Percentiles rank a stretch among this genome's conserved stretches.
Evolutionary conservation across 2,329 filamentous ascomycete species (phyloP).

Genomic region (Tolypocladium capitatum): DNA sequence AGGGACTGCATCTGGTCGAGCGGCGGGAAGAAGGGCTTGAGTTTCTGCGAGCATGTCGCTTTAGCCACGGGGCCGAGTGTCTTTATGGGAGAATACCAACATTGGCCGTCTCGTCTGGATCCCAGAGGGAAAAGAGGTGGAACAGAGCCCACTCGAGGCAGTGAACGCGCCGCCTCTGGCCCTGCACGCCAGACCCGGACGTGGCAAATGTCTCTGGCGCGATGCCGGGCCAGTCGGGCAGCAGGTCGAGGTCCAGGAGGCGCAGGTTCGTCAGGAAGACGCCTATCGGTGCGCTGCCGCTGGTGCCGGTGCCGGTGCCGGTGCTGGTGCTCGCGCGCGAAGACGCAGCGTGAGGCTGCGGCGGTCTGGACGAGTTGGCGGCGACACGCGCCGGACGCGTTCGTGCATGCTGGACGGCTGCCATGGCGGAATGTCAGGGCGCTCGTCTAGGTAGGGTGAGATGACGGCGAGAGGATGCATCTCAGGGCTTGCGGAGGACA

Average conservation of each 20-base stretch:
- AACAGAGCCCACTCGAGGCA: slow-evolving; percentile 86
- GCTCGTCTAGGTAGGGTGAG: background rate
- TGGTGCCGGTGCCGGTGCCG: no score
- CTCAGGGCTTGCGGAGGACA: background rate
- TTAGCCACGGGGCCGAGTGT: background rate
- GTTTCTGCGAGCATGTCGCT: slow-evolving; percentile 44
- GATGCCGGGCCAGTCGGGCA: slow-evolving; percentile 69
- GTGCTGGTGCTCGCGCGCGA: background rate
- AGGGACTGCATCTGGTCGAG: slow-evolving; percentile 81
- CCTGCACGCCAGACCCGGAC: slow-evolving; percentile 49
- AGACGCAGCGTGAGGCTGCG: background rate
- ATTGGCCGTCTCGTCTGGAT: slow-evolving; percentile 59
- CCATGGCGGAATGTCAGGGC: slow-evolving; percentile 4
- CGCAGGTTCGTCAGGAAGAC: slow-evolving; percentile 70
- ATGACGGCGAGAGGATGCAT: background rate
- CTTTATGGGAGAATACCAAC: slow-evolving; percentile 27
- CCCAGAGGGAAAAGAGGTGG: slow-evolving; percentile 74
- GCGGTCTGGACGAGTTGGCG: slow-evolving; percentile 1
- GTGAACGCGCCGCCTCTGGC: slow-evolving; percentile 71
- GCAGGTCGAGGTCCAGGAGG: slow-evolving; percentile 65
- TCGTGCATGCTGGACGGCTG: slow-evolving; percentile 4
- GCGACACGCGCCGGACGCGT: slow-evolving; percentile 1
- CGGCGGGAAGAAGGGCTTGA: slow-evolving; percentile 82
- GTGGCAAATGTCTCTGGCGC: slow-evolving; percentile 53
- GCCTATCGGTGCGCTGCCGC: slow-evolving; percentile 9